Conservation (phyloP, 2,329 filamentous ascomycete genomes). For the Diaporthe longicolla region DNA sequence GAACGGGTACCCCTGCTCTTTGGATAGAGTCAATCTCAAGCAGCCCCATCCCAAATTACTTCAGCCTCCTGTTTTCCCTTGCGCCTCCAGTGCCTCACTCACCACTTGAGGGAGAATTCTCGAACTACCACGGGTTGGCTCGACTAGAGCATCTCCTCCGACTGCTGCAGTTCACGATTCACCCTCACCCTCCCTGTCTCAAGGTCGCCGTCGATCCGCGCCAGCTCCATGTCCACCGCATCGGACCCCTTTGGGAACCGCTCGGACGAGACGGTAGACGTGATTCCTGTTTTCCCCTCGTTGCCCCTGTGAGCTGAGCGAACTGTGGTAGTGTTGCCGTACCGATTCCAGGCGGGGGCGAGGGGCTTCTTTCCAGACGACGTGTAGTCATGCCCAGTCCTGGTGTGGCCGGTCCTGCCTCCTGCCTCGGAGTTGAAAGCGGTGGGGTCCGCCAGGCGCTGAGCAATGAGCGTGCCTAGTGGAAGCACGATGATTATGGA, state of each 20-base stretch:
- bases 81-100: background rate
- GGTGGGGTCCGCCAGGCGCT: conserved; percentile 55
- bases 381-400: conserved; percentile 28
- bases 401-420: conserved; percentile 40
- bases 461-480: conserved; percentile 66
- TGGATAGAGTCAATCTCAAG: background rate
- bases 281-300: conserved; percentile 44
- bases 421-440: conserved; percentile 45
- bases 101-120: background rate
- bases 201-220: conserved; percentile 46
- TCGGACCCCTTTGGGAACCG: conserved; percentile 47
- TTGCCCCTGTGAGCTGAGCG: background rate
- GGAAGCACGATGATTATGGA: conserved; percentile 67
- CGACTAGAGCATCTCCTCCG: conserved; percentile 50
- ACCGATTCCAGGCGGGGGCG: conserved; percentile 35
- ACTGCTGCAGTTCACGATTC: conserved; percentile 51
- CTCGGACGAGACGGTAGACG: conserved; percentile 31
- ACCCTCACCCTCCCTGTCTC: conserved; percentile 49
- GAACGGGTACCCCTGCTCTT: too few relatives aligned
- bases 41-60: background rate
- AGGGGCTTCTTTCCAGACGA: conserved; percentile 41
- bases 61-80: background rate
- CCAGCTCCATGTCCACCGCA: conserved; percentile 52
- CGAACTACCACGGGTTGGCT: background rate
- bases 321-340: conserved; percentile 40